Base-by-base conservation (phyloP, 2,329 filamentous ascomycete genomes). In the Clonostachys rosea region DNA sequence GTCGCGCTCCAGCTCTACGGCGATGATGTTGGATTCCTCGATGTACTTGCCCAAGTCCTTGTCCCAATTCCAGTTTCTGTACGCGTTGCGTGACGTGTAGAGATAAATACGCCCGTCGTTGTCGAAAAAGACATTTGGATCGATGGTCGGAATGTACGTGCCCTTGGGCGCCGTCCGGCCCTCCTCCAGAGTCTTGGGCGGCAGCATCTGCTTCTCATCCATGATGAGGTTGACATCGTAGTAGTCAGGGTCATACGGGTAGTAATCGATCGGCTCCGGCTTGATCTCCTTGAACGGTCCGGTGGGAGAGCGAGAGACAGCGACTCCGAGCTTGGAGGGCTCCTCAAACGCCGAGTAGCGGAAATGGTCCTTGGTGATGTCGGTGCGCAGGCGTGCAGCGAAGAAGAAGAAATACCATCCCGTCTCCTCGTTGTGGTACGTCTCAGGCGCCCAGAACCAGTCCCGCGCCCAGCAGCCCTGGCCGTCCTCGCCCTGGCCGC, bases 51-150 rank as follows among this genome's bases (percentile, higher is more conserved):
- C 57, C 17, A 65, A 39, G 5, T 50, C 43, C 2, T 50, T 49
- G 40, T 66, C 63, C 63, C 63, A 66, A 34, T 64, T 66, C 63
- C 63, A 66, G 42, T 66, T 66, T 2, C 63, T 56, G 44, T 66
- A 66, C 4, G 63, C 63, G 41, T 66, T 66, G 6, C 63, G 56
- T 1, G 64, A 66, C 5, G 56, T 49, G 47, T 65, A 66, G 0
- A 67, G 46, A 46, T 74, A 71, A 12, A 61, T 54, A 6, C 55
- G 56, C 4, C 60, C 63, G 49, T 68, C 60, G 6, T 59, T 52
- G 39, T 73, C 66, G 42, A 70, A 74, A 39, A 76, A 69, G n/a
- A 78, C 59, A 56, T 75, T 70, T 0, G 70, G 65, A 45, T 76
- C 74, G 8, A 76, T 74, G 5, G 59, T 62, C 1, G 63, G 63